Conservation (phyloP, 2,329 filamentous ascomycete genomes). For the Xylariales sp. region DNA sequence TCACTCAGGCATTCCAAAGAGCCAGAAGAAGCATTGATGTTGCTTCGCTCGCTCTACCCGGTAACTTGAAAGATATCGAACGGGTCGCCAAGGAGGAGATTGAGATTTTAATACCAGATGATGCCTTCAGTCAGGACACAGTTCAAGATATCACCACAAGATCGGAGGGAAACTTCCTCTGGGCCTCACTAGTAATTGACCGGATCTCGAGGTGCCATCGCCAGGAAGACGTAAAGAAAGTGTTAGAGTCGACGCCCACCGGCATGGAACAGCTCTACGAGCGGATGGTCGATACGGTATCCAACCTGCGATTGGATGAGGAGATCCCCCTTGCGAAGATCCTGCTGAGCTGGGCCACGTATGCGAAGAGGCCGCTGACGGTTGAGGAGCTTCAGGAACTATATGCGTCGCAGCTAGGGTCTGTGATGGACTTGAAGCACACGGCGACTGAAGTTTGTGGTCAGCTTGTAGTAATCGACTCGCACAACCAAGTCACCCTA, state of each 20-base stretch:
- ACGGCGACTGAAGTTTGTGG: no score
- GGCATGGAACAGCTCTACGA: conserved; percentile 18
- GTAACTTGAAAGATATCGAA: conserved; percentile 15
- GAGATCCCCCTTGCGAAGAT: conserved; percentile 12
- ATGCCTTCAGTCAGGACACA: no score
- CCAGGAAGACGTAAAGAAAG: conserved; percentile 13
- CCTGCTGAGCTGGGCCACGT: conserved; percentile 18
- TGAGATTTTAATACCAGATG: no score
- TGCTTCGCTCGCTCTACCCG: conserved; percentile 9
- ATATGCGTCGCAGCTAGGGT: conserved; percentile 6
- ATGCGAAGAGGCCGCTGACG: conserved; percentile 13
- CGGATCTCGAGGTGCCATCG: conserved; percentile 15
- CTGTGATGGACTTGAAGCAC: conserved; percentile 15
- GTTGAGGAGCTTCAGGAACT: conserved; percentile 14
- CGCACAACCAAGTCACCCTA: conserved; percentile 11
- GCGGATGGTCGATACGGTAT: conserved; percentile 15
- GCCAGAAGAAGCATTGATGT: no score
- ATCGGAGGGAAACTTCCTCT: conserved; percentile 18
- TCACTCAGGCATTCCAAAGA: no score
- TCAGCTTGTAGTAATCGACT: conserved; percentile 15
- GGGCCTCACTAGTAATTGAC: conserved; percentile 15
- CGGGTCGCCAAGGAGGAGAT: conserved; percentile 9
- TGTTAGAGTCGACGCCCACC: conserved; percentile 13
- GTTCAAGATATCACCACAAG: no score
- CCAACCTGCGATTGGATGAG: conserved; percentile 6